Percentiles rank a stretch among this genome's conserved stretches.
Evolutionary conservation across 371 early-diverging fungal genomes (phyloP).

Genomic region (Coemansia sp.): DNA sequence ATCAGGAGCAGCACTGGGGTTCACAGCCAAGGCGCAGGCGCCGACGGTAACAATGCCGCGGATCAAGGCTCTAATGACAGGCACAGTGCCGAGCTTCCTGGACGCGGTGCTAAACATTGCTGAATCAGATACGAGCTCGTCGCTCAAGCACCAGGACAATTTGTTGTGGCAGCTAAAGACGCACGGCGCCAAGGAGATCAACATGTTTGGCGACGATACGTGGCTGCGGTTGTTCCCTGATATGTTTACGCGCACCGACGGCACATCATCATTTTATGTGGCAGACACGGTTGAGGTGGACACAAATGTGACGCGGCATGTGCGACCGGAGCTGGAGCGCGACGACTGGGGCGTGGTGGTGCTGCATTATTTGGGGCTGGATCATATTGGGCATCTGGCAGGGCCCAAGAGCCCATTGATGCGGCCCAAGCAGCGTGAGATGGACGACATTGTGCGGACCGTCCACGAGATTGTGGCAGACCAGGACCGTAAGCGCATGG

Average conservation of each 20-base stretch:
- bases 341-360: slow-evolving; percentile 81
- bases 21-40: slow-evolving; percentile 72
- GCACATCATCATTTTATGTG: slow-evolving; percentile 79
- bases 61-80: slow-evolving; percentile 92
- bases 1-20: slow-evolving; percentile 53
- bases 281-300: slow-evolving; percentile 80
- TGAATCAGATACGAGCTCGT: slow-evolving; percentile 77
- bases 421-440: slow-evolving; percentile 75
- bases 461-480: slow-evolving; percentile 56
- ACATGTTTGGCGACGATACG: slow-evolving; percentile 96
- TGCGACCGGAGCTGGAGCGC: slow-evolving; percentile 59
- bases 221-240: slow-evolving; percentile 85
- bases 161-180: slow-evolving; percentile 68
- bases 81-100: slow-evolving; percentile 66
- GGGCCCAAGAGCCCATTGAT: slow-evolving; percentile 78
- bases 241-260: slow-evolving; percentile 62
- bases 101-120: slow-evolving; percentile 82
- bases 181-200: slow-evolving; percentile 58
- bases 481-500: slow-evolving; percentile 54
- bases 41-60: slow-evolving; percentile 96
- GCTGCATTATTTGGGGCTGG: slow-evolving; percentile 91
- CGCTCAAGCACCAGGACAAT: slow-evolving; percentile 67
- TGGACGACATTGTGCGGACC: slow-evolving; percentile 65
- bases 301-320: slow-evolving; percentile 75
- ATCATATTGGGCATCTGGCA: slow-evolving; percentile 92